Base-by-base conservation (phyloP, 768 basidiomycete species). In the Phlegmacium glaucopus region DNA sequence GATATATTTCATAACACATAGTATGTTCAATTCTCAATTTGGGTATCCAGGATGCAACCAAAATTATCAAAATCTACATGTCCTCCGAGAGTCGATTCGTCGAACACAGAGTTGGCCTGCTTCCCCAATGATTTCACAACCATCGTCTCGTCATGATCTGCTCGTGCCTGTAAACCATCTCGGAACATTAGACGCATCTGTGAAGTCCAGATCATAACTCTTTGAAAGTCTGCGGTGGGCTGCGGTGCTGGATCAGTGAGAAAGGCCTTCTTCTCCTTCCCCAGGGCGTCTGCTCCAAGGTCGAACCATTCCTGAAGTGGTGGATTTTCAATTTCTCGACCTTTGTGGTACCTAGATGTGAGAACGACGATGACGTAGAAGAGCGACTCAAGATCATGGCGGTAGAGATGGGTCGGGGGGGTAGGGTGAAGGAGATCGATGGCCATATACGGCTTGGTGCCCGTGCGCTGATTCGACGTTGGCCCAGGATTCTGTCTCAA, bases 371-470 rank as follows among this genome's bases (percentile, higher is more conserved):
- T 36, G 46, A 51, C 38, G 25, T 50, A 53, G 44, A 53, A 46
- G 6, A 53, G 16, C 3, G 52, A 53, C 36, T 53, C 52, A 5
- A 50, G 34, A 34, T 53, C 52, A 22, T 53, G 52, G 37, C 52
- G 44, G 41, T 53, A 53, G 13, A 43, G 30, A 51, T 46, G 47
- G 26, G 32, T 11, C 10, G 15, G 9, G n/a, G 22, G 13, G 7
- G 44, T n/a, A 9, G 54, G 50, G 16, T 50, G 52, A 9, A 58
- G 51, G 16, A 59, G 50, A 30, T 59, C 48, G n/a, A 62, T 54
- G 28, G 27, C 18, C 45, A 53, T 52, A 37, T n/a, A 55, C 42
- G 45, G 56, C 28, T 11, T 53, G 43, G 25, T 52, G 47, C 45
- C 54, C 46, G 47, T 60, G 38, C 56, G 45, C 53, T 53, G 49